Percentiles rank a stretch among this genome's conserved stretches.
Evolutionary conservation across 495 filamentous ascomycete species (phyloP).

Genomic region (Aspergillus leporis): DNA sequence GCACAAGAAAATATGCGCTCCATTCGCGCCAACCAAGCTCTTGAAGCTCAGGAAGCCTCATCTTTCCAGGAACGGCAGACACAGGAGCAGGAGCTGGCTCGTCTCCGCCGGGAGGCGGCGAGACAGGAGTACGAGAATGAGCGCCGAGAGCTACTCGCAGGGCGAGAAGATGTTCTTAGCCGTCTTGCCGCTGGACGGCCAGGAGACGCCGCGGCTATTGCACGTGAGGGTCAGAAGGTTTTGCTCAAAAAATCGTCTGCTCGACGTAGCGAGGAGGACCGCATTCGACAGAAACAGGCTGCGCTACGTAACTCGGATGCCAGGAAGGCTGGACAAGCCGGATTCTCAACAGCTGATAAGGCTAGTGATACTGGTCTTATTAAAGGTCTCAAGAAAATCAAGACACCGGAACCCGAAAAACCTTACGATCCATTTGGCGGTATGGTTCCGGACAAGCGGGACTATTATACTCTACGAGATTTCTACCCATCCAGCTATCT

Average conservation of each 20-base stretch:
- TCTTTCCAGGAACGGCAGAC: conserved; percentile 59
- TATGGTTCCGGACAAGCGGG: conserved; percentile 57
- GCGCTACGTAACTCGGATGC: conserved; percentile 40
- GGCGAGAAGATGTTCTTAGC: conserved; percentile 58
- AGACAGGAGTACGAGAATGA: conserved; percentile 65
- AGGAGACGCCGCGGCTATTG: conserved; percentile 51
- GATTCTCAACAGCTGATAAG: conserved; percentile 22
- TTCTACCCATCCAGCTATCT: conserved; percentile 68
- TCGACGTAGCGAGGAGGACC: conserved; percentile 49
- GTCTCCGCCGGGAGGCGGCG: conserved; percentile 53
- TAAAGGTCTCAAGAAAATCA: conserved; percentile 72
- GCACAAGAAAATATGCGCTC: conserved; percentile 63
- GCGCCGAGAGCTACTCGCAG: conserved; percentile 57
- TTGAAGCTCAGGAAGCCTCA: conserved; percentile 54
- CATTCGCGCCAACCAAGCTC: conserved; percentile 55
- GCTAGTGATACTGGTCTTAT: conserved; percentile 51
- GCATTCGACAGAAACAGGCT: conserved; percentile 47
- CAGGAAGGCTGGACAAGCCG: conserved; percentile 29
- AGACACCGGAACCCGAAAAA: conserved; percentile 61
- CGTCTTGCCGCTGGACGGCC: conserved; percentile 50
- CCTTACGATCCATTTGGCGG: conserved; percentile 91
- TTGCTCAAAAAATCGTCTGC: conserved; percentile 68
- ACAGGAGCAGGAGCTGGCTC: conserved; percentile 69
- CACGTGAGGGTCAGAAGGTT: conserved; percentile 59
- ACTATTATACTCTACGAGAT: conserved; percentile 68